phyloP scores from a whole-genome alignment of 2,329 filamentous ascomycete species.

The Pyrenophora teres region DNA sequence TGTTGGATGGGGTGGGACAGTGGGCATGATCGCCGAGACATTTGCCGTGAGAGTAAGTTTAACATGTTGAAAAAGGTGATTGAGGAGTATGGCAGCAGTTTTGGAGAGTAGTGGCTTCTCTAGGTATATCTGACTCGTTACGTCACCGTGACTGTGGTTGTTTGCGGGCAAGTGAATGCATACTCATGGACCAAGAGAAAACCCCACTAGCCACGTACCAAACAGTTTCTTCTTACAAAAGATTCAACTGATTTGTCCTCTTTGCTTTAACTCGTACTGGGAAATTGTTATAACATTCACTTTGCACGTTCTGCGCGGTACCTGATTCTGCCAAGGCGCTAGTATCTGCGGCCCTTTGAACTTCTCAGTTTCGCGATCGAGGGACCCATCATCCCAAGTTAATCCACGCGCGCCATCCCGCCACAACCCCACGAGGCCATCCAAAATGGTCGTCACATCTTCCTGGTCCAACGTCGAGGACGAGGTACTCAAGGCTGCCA shows the following conservation, averaged over 20 bases:
- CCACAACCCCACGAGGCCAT: constrained; percentile 56
- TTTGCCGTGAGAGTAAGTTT: background rate
- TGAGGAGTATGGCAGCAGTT: background rate
- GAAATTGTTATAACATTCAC: too few relatives aligned
- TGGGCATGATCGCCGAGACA: background rate
- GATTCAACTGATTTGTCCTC: background rate
- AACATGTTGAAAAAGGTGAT: background rate
- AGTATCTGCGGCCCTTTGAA: constrained; percentile 22
- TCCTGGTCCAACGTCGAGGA: constrained; percentile 71
- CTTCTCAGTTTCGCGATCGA: constrained; percentile 27
- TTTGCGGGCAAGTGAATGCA: constrained; percentile 3
- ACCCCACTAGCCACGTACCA: background rate
- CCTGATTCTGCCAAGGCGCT: constrained; percentile 25
- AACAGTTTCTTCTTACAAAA: too few relatives aligned
- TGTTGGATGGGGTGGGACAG: background rate
- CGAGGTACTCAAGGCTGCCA: constrained; percentile 87
- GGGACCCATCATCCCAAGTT: constrained; percentile 15
- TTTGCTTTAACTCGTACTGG: background rate
- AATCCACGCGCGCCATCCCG: constrained; percentile 12
- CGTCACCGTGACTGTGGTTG: constrained; percentile 30
- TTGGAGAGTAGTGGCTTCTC: background rate
- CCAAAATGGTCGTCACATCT: constrained; percentile 45
- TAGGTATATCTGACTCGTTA: constrained; percentile 2
- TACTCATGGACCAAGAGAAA: background rate
- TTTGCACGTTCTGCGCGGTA: constrained; percentile 1